Evolutionary conservation across 306 rosid genomes (phyloP), one percentile per base, ranked within the genome.

Genomic region (Clitoria ternatea): DNA sequence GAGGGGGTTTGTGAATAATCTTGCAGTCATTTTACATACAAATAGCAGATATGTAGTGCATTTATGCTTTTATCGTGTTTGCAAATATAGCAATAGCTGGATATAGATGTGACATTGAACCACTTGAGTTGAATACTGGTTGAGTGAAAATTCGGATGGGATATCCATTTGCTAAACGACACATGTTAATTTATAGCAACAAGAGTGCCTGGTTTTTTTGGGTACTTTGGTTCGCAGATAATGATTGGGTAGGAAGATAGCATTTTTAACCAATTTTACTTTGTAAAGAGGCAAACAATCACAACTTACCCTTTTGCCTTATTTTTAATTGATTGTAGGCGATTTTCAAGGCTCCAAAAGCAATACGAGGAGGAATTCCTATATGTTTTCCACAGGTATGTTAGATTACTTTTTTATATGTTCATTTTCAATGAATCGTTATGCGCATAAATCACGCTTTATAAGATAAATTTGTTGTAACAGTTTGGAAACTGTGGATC

Each of bases 341-440:
- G 68, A 87, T 72, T 67, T 79, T 80, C 30, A 87, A 90, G 87
- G 81, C 88, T 27, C 88, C 92, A 42, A 93, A 93, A 76, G 87
- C 94, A 24, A 85, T 83, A 72, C 81, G 94, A 40, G 98, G 98
- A 73, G 98, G 98, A 72, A 90, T 93, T 61, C 92, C 90, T 44
- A 78, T 93, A 26, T 90, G 97, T 80, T 93, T 90, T 77, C 98
- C 97, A 10, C 96, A 90, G 97, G 98, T 87, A 79, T n/a, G n/a
- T n/a, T n/a, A 64, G 26, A 63, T 54, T 19, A 26, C 49, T 69
- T 14, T 68, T 74, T 44, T 45, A 42, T 42, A 27, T 64, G 17
- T 61, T 48, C 72, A 30, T 56, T 44, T 62, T 23, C 19, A 11
- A 13, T 77, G 53, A 30, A 27, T 36, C 68, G 17, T 23, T 17